These are phyloP conservation scores for Kwoniella shivajii DNA, from an alignment of 1,284 basidiomycete genomes.

Conservation along the genomic window DNA sequence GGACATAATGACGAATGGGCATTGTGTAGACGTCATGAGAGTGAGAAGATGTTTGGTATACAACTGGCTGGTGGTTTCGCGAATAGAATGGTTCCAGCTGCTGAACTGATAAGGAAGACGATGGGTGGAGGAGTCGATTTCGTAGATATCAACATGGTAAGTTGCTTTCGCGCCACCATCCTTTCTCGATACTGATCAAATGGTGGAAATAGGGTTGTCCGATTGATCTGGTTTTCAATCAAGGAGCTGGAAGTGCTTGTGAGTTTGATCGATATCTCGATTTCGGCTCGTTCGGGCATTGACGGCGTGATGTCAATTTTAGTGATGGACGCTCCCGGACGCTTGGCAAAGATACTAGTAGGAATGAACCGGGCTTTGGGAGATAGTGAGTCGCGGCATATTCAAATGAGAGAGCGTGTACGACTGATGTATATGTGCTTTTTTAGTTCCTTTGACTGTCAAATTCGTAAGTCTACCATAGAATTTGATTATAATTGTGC, in stretches of 20 bases:
- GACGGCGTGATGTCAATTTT: constrained; percentile 34
- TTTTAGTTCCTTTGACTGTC: constrained; percentile 78
- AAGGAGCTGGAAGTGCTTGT: constrained; percentile 84
- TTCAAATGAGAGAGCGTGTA: too few relatives aligned
- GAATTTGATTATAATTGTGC: neutral
- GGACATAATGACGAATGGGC: constrained; percentile 92
- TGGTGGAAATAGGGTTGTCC: constrained; percentile 79
- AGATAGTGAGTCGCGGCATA: constrained; percentile 58
- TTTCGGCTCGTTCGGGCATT: neutral
- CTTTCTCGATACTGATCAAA: neutral
- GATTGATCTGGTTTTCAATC: constrained; percentile 92
- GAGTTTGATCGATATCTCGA: constrained; percentile 15
- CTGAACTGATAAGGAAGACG: constrained; percentile 78
- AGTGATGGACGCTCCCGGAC: constrained; percentile 81
- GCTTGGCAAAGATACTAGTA: constrained; percentile 80
- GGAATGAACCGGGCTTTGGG: constrained; percentile 93
- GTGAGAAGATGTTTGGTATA: constrained; percentile 86
- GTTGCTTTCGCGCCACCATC: neutral
- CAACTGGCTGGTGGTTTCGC: constrained; percentile 63
- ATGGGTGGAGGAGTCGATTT: constrained; percentile 71
- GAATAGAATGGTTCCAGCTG: constrained; percentile 64
- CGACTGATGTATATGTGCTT: constrained; percentile 3
- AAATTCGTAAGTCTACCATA: constrained; percentile 63
- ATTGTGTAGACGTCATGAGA: constrained; percentile 80
- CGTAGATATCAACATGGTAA: constrained; percentile 76